Conservation (phyloP, 2,329 filamentous ascomycete species). For the Mariannaea sp. region DNA sequence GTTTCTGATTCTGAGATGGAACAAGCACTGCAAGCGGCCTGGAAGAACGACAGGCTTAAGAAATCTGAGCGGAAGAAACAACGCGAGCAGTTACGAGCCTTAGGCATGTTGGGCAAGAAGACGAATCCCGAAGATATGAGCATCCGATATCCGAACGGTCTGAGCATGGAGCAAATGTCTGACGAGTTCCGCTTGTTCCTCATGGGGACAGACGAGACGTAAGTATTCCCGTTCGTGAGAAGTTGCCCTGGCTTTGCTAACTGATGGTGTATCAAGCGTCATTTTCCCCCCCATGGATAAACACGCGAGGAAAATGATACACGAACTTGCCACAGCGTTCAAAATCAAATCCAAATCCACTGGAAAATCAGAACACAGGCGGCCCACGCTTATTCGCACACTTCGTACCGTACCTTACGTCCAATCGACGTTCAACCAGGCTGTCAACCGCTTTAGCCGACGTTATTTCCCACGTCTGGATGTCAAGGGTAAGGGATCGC, state of each 20-base stretch:
- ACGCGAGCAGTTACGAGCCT: constrained; percentile 69
- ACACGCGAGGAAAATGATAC: constrained; percentile 74
- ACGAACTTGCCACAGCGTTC: constrained; percentile 76
- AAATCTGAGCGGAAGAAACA: constrained; percentile 73
- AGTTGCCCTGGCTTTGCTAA: constrained; percentile 5
- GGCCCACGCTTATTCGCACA: constrained; percentile 78
- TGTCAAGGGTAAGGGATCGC: constrained; percentile 43
- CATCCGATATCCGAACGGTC: constrained; percentile 73
- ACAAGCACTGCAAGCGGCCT: constrained; percentile 60
- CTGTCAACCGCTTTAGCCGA: constrained; percentile 44
- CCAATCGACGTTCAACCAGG: constrained; percentile 57
- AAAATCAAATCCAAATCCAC: constrained; percentile 83
- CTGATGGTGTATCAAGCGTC: constrained; percentile 57
- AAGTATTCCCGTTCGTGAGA: constrained; percentile 38
- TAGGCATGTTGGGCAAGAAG: constrained; percentile 68
- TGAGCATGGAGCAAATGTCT: constrained; percentile 71
- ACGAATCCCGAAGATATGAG: constrained; percentile 63
- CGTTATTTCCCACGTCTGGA: constrained; percentile 63
- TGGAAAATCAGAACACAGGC: constrained; percentile 73
- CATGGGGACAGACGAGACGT: constrained; percentile 65
- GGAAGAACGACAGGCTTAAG: constrained; percentile 70
- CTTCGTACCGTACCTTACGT: constrained; percentile 65
- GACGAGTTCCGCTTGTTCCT: constrained; percentile 76
- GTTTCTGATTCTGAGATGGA: constrained; percentile 71
- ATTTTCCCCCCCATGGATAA: constrained; percentile 85